Evolutionary conservation across 2,329 filamentous ascomycete genomes (phyloP), one percentile per base, ranked within the genome.

Genomic region (Didymella keratinophila): DNA sequence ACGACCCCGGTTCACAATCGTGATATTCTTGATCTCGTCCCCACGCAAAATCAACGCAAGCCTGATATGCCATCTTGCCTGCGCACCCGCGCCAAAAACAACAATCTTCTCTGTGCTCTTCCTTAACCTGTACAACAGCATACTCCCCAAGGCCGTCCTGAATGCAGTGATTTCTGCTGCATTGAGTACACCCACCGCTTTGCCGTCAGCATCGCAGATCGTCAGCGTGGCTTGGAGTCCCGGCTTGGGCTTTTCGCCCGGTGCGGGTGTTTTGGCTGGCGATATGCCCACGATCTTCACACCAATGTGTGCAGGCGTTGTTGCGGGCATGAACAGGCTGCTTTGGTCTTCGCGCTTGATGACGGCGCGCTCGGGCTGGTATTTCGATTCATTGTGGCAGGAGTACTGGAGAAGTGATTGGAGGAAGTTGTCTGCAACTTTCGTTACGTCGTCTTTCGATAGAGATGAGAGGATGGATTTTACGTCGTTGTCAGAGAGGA

Each of bases 111-210:
- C 70, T 28, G 61, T 62, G 4, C 28, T 20, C 11, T 56, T 58
- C 1, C 71, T 55, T 42, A 53, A 39, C 14, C 50, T 48, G 27
- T 62, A 71, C 9, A 92, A 82, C 25, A 88, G 87, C 52, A 89
- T 85, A 4, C 89, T 89, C 1, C 87, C 87, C 11, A 94, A 80
- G 0, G 91, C 89, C 0, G 92, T 95, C 60, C 92, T 87, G 76
- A 94, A 95, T 3, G 89, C 91, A 0, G 92, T 95, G 30, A 94
- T 79, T 44, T 90, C 87, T 58, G 85, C 84, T 16, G 91, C 90
- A 67, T 92, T 89, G 36, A 95, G 78, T 55, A 94, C 82, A 4
- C 89, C 91, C 5, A 86, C 76, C 0, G 90, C 84, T 11, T 80
- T 76, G 41, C 91, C 91, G 2, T 36, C 20, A 2, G 57, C 45